Evolutionary conservation across 306 rosid species (phyloP), one percentile per base, ranked within the genome.

Genomic region (Casuarina cunninghamiana): DNA sequence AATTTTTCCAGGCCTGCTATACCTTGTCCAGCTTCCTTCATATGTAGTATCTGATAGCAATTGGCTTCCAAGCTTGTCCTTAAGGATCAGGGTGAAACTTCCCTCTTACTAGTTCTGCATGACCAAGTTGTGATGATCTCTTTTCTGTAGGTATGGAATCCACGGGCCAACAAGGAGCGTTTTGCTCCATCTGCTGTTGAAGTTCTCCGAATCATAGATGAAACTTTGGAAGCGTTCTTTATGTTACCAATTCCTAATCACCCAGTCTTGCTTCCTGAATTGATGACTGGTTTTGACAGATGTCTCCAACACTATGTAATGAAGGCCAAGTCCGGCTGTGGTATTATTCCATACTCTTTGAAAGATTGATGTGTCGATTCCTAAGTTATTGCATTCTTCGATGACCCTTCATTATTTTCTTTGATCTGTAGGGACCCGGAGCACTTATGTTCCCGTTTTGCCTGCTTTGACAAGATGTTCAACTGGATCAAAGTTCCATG

Each of bases 391-490:
- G 37, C 43, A 75, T 79, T 37, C 17, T 39, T 45, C 55, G 17
- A 38, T 85, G 81, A 85, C 77, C 53, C 13, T 10, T 53, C 19
- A 53, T 85, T 73, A 35, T 79, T 70, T 12, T 83, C 71, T 71
- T 17, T 86, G 75, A 39, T 84, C 82, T 83, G 87, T 89, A 94
- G 98, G 97, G 48, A 81, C 83, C 75, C 84, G 80, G 58, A 82
- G 78, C 70, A 81, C 91, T 65, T 92, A 86, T 80, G 48, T 91
- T 76, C 99, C 99, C 10, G 42, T 82, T 63, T n/a, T 93, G 75
- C 99, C 97, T 73, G 87, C 92, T 79, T 77, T 95, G 90, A 95
- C 99, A 41, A 86, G 99, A 81, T 95, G 99, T 82, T 90, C 97
- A 19, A 82, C 91, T 39, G 83, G 76, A 71, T 88, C 96, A 17